Percentiles rank a stretch among this genome's conserved stretches.
Conservation (phyloP, 129 eudicot species). For the Ambrosia trifida region DNA sequence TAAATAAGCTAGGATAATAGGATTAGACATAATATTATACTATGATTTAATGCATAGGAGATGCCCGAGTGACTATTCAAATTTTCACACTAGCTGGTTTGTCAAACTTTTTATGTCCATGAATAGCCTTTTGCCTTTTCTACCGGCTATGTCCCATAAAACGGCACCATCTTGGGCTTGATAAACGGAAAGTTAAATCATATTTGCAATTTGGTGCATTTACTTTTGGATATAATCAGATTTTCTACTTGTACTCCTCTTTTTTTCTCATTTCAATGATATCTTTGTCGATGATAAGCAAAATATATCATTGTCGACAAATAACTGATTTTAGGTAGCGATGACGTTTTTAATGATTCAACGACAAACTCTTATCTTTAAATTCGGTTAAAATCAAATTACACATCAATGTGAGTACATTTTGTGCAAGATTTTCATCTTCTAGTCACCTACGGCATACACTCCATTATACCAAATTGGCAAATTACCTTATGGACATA, state of each 20-base stretch:
- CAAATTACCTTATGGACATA: no score
- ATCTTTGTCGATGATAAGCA: no score
- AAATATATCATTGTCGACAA: no score
- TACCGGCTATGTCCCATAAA: conserved; percentile 19
- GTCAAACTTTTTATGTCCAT: conserved; percentile 13
- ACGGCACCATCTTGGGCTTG: conserved; percentile 34
- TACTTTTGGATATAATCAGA: background rate
- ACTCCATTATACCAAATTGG: no score
- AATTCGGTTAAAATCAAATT: no score
- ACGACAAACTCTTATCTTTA: no score
- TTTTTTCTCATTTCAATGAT: background rate
- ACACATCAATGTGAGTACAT: no score
- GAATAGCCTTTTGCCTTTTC: conserved; percentile 18
- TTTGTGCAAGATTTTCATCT: no score
- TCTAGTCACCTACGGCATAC: no score
- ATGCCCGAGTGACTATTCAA: background rate
- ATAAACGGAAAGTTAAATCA: conserved; percentile 8
- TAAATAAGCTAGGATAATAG: background rate
- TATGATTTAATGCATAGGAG: no score
- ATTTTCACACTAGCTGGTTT: background rate
- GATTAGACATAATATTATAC: background rate
- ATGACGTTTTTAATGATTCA: no score
- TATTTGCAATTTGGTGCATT: conserved; percentile 11
- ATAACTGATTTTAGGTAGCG: no score
- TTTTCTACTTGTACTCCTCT: background rate